Conservation (phyloP, 345 rosid species). For the Rhizophora apiculata region DNA sequence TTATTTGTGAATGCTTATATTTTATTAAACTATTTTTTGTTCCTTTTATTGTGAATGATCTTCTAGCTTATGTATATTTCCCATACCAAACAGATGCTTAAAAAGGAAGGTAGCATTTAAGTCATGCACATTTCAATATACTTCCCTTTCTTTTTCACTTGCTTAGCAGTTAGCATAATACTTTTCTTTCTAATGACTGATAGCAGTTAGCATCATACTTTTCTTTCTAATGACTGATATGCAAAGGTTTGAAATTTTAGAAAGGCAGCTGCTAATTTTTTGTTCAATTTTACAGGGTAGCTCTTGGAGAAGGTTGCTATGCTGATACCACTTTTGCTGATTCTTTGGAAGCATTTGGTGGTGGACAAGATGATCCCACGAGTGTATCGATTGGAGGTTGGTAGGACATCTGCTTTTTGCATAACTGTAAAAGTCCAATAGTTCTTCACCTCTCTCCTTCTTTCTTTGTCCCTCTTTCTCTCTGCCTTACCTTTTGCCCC, state of each 20-base stretch:
- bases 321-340: constrained; percentile 66
- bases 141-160: not conserved
- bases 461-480: not conserved
- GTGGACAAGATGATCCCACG: constrained; percentile 80
- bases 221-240: not conserved
- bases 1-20: too few relatives aligned
- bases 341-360: constrained; percentile 80
- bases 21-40: too few relatives aligned
- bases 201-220: not conserved
- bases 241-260: not conserved
- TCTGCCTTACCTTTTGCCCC: not conserved
- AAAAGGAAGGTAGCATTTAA: not conserved
- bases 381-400: constrained; percentile 87
- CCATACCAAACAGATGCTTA: not conserved
- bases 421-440: not conserved
- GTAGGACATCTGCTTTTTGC: constrained; percentile 9
- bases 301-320: constrained; percentile 65
- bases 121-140: not conserved
- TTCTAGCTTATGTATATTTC: not conserved
- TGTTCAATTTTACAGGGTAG: constrained; percentile 42
- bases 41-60: not conserved
- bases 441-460: not conserved
- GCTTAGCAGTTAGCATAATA: not conserved
- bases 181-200: not conserved
- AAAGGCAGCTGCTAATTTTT: constrained; percentile 1